Evolutionary conservation across 1,284 basidiomycete species (phyloP).

Genomic region (Trichosporon sp.): DNA sequence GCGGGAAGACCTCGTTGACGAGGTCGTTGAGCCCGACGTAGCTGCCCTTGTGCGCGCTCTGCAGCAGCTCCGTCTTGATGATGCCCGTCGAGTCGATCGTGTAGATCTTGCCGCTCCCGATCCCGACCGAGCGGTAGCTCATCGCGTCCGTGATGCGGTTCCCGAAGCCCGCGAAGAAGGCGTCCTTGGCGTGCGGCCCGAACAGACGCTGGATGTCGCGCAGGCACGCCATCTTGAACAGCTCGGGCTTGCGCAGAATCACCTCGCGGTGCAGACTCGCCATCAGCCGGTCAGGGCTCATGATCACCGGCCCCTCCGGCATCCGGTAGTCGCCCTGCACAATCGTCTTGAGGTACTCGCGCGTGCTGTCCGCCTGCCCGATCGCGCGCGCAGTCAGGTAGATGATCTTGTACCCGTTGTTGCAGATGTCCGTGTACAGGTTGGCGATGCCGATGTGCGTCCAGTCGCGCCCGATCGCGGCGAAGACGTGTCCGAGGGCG

Average conservation of each 20-base stretch:
- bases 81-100: slow-evolving; percentile 95
- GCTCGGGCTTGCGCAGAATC: slow-evolving; percentile 97
- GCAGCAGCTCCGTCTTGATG: slow-evolving; percentile 95
- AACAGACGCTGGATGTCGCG: slow-evolving; percentile 93
- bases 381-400: slow-evolving; percentile 97
- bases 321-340: slow-evolving; percentile 93
- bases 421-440: slow-evolving; percentile 90
- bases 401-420: slow-evolving; percentile 98
- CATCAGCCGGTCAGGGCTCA: slow-evolving; percentile 96
- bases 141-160: slow-evolving; percentile 98
- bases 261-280: slow-evolving; percentile 92
- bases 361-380: slow-evolving; percentile 94
- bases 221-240: slow-evolving; percentile 99
- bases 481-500: slow-evolving; percentile 94
- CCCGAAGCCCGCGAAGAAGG: slow-evolving; percentile 95
- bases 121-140: slow-evolving; percentile 91
- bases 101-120: slow-evolving; percentile 92
- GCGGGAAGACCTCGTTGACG: slow-evolving; percentile 99
- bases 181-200: slow-evolving; percentile 62
- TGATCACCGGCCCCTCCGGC: slow-evolving; percentile 96
- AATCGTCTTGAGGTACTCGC: slow-evolving; percentile 92
- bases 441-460: slow-evolving; percentile 97
- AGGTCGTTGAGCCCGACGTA: slow-evolving; percentile 75
- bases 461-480: slow-evolving; percentile 99
- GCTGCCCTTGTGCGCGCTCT: slow-evolving; percentile 86